Evolutionary conservation across 768 basidiomycete genomes (phyloP), one percentile per base, ranked within the genome.

Genomic region (Boletus sp.): DNA sequence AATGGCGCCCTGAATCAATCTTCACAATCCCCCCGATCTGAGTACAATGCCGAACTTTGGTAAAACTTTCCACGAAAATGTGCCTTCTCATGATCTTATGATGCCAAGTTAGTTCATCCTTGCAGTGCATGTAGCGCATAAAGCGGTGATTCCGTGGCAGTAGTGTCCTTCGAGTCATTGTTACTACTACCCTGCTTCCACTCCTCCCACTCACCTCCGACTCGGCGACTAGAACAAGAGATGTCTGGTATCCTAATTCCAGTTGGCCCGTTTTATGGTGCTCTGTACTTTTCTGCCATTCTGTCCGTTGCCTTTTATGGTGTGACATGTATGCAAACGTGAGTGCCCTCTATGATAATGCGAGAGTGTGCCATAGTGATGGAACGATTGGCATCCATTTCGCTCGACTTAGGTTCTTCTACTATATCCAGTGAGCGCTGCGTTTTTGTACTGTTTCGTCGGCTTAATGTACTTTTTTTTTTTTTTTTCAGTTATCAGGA

Each of bases 321-420:
- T 8, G 45, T 54, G 18, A 54, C 53, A 35, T 54, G 53, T 28
- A 54, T 53, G 52, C 52, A 53, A 45, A 45, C 52, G 52, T 53
- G 44, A 53, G 52, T 37, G 32, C 47, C 15, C 47, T 3, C 15
- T n/a, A n/a, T n/a, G n/a, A 8, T 6, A 20, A 7, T 33, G 33
- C 33, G 29, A 46, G 10, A 36, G 33, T n/a, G n/a, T 15, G 37
- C 15, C 37, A 47, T 14, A 33, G 8, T n/a, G 30, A 18, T 33
- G 35, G 29, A 14, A 30, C 11, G 18, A 18, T 32, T 49, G 20
- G 35, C 15, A 11, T 30, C 9, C 24, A 9, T 39, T 18, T 28
- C 29, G 9, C 33, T 52, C 18, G 18, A 33, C 18, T 9, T 18
- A 51, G 50, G 24, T 51, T 54, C n/a, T 54, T 54, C 39, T 54